phyloP scores from a whole-genome alignment of 2,329 filamentous ascomycete species.

The Myriosclerotinia scirpicola region DNA sequence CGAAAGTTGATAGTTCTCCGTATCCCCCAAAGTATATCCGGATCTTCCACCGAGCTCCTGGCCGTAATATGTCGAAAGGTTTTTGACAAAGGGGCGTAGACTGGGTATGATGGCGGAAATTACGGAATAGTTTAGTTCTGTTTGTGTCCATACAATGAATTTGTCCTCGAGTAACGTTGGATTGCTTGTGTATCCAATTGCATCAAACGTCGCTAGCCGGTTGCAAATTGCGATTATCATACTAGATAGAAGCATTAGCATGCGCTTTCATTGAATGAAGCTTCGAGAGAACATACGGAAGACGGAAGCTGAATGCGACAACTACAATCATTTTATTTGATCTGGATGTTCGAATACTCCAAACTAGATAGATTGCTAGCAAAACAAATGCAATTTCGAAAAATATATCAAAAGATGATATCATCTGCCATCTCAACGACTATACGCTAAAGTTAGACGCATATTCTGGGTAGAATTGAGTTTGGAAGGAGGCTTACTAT shows the following conservation, averaged over 20 bases:
- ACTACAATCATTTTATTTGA: slow-evolving; percentile 45
- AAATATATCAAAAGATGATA: slow-evolving; percentile 45
- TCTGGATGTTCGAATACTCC: slow-evolving; percentile 42
- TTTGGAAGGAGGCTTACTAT: slow-evolving; percentile 8
- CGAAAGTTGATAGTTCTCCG: slow-evolving; percentile 22
- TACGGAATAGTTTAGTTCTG: slow-evolving; percentile 46
- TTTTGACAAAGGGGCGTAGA: slow-evolving; percentile 48
- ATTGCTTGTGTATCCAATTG: slow-evolving; percentile 40
- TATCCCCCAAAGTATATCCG: slow-evolving; percentile 11
- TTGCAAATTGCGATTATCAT: slow-evolving; percentile 45
- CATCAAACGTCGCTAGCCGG: slow-evolving; percentile 43
- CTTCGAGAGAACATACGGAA: slow-evolving; percentile 40
- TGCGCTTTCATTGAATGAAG: not conserved
- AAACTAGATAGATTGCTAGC: slow-evolving; percentile 44
- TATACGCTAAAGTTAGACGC: slow-evolving; percentile 25
- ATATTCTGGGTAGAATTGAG: not conserved
- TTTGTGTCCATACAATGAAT: slow-evolving; percentile 44
- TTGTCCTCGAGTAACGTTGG: slow-evolving; percentile 43
- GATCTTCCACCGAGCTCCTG: slow-evolving; percentile 25
- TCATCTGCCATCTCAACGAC: slow-evolving; percentile 44
- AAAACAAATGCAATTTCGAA: slow-evolving; percentile 44
- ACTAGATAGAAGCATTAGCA: slow-evolving; percentile 33
- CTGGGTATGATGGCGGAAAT: slow-evolving; percentile 47
- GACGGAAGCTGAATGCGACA: slow-evolving; percentile 44
- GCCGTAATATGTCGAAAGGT: slow-evolving; percentile 41